Evolutionary conservation across 345 rosid genomes (phyloP), one percentile per base, ranked within the genome.

Genomic region (Pugionium cornutum): DNA sequence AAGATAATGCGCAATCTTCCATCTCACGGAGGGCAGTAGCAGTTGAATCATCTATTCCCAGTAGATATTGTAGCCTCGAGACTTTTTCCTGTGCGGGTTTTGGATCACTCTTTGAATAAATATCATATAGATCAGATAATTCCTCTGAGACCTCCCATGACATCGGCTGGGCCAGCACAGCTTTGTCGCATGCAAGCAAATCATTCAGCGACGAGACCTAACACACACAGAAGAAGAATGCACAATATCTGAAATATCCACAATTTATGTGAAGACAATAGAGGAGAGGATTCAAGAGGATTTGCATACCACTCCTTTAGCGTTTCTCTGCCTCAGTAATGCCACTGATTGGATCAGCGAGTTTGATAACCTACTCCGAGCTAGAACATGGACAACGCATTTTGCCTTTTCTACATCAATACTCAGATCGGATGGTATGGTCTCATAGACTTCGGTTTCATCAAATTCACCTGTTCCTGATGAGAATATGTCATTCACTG

Each of bases 381-480:
- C 99, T 54, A 95, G 92, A 11, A 81, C 89, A 63, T 68, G 82
- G 62, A 87, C 91, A 39, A 87, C 87, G 9, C 27, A 66, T 67
- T 80, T 91, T 27, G 99, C 89, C 70, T 95, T 88, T 70, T 89
- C 91, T 27, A 61, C 68, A 59, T 87, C 82, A 54, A 95, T 81
- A 71, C 74, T 89, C 85, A 73, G 99, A 74, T 89, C 99, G 2
- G 79, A 75, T 4, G 99, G 96, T 67, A 95, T 85, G 76, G 86
- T 95, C 66, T 82, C 75, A 70, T 83, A 91, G 45, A 94, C 91
- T 68, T 91, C 99, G 43, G 73, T 90, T 69, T 81, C 96, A 53
- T 91, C 96, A 53, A 95, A 91, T 58, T 89, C 99, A 54, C 99
- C 99, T 4, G 96, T 89, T 61, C 99, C 99, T 0, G 99, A 84